These are phyloP conservation scores for Allium cepa DNA, from an alignment of 106 monocot species.

Conservation along the genomic window DNA sequence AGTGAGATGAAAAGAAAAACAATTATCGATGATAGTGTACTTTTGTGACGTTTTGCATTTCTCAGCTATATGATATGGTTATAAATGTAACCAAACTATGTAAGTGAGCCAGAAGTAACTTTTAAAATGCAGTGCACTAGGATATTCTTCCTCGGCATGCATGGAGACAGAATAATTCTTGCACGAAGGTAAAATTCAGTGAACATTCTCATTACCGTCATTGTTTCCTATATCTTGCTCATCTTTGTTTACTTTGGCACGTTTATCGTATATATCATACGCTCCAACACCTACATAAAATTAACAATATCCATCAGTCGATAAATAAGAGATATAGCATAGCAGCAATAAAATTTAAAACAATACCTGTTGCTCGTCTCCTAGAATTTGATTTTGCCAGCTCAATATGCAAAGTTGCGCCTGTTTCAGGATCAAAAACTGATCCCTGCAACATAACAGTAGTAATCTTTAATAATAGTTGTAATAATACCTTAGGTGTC, in stretches of 20 bases:
- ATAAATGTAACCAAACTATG: constrained; percentile 4
- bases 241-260: constrained; percentile 27
- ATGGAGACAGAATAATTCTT: too few relatives aligned
- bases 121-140: not conserved
- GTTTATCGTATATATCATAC: constrained; percentile 64
- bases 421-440: constrained; percentile 65
- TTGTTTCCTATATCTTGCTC: constrained; percentile 21
- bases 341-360: not conserved
- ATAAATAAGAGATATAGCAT: not conserved
- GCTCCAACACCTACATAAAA: constrained; percentile 39
- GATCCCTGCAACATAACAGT: constrained; percentile 28
- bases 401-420: constrained; percentile 61
- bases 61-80: constrained; percentile 6
- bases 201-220: constrained; percentile 41
- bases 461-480: too few relatives aligned
- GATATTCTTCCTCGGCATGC: too few relatives aligned
- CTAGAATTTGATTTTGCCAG: constrained; percentile 89
- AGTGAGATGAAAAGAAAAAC: constrained; percentile 35
- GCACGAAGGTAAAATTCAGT: not conserved
- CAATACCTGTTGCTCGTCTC: constrained; percentile 43
- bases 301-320: not conserved
- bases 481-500: too few relatives aligned
- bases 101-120: not conserved
- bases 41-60: constrained; percentile 20
- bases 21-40: constrained; percentile 19